A percentile compares a stretch with the other conserved stretches of the same genome.
Conservation (phyloP, 1,284 basidiomycete genomes). For the Ganoderma multipileum region DNA sequence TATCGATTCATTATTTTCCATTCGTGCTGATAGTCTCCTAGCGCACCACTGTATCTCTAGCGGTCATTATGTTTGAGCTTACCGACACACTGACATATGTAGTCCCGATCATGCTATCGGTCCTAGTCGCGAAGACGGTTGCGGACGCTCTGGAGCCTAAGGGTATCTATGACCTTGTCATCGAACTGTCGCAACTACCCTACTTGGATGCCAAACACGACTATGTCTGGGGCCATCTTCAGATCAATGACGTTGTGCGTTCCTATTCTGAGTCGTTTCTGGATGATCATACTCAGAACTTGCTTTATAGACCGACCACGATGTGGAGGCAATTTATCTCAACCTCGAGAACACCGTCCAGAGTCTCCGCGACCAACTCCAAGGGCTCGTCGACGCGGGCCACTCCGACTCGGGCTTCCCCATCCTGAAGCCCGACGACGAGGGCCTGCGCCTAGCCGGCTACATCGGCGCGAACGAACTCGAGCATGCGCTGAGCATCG, state of each 20-base stretch:
- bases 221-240: slow-evolving; percentile 83
- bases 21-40: slow-evolving; percentile 35
- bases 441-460: slow-evolving; percentile 79
- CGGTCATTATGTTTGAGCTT: slow-evolving; percentile 87
- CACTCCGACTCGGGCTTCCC: slow-evolving; percentile 91
- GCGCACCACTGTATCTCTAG: slow-evolving; percentile 90
- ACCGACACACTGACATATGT: slow-evolving; percentile 94
- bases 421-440: slow-evolving; percentile 62
- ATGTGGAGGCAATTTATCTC: slow-evolving; percentile 70
- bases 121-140: slow-evolving; percentile 93
- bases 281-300: slow-evolving; percentile 12
- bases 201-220: slow-evolving; percentile 92
- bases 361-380: slow-evolving; percentile 72
- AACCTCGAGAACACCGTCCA: slow-evolving; percentile 77
- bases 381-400: slow-evolving; percentile 61
- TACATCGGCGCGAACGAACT: slow-evolving; percentile 94
- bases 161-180: slow-evolving; percentile 95
- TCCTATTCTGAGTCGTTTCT: no score
- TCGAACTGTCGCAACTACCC: slow-evolving; percentile 86
- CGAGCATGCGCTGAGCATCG: slow-evolving; percentile 89
- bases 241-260: slow-evolving; percentile 80
- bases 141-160: slow-evolving; percentile 93
- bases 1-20: background rate
- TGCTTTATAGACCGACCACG: slow-evolving; percentile 59
- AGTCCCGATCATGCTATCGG: slow-evolving; percentile 92